phyloP scores from a whole-genome alignment of 495 filamentous ascomycete genomes.

The Talaromyces stipitatus region DNA sequence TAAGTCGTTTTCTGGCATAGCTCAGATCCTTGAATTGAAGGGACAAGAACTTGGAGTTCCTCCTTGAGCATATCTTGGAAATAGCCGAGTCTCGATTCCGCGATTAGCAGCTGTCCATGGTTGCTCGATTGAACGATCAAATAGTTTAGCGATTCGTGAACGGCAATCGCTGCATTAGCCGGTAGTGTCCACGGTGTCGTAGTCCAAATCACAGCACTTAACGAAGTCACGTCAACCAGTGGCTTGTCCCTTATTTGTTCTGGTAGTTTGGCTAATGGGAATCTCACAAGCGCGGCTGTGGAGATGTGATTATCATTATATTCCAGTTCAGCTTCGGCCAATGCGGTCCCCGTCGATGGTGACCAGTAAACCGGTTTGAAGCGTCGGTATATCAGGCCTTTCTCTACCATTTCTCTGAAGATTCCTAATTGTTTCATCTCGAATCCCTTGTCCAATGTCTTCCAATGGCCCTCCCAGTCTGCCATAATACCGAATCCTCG shows the following conservation, averaged over 20 bases:
- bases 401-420: conserved; percentile 77
- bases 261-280: conserved; percentile 56
- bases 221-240: conserved; percentile 20
- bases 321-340: conserved; percentile 94
- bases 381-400: conserved; percentile 76
- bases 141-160: conserved; percentile 68
- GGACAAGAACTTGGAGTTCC: conserved; percentile 41
- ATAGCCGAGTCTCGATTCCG: conserved; percentile 54
- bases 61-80: conserved; percentile 37
- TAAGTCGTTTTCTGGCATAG: conserved; percentile 58
- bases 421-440: conserved; percentile 80
- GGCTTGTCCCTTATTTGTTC: conserved; percentile 31
- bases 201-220: conserved; percentile 88
- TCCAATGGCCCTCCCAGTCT: conserved; percentile 88
- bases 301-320: conserved; percentile 82
- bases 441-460: conserved; percentile 82
- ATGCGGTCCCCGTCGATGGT: conserved; percentile 78
- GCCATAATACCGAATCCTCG: conserved; percentile 81
- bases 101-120: conserved; percentile 55
- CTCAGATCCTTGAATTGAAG: conserved; percentile 54
- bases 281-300: conserved; percentile 72
- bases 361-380: conserved; percentile 97
- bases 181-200: conserved; percentile 97
- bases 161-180: conserved; percentile 81
- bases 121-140: conserved; percentile 49